Percentiles rank a stretch among this genome's conserved stretches.
phyloP scores from a whole-genome alignment of 1,139 yeast genomes.

The Pichia sp. region DNA sequence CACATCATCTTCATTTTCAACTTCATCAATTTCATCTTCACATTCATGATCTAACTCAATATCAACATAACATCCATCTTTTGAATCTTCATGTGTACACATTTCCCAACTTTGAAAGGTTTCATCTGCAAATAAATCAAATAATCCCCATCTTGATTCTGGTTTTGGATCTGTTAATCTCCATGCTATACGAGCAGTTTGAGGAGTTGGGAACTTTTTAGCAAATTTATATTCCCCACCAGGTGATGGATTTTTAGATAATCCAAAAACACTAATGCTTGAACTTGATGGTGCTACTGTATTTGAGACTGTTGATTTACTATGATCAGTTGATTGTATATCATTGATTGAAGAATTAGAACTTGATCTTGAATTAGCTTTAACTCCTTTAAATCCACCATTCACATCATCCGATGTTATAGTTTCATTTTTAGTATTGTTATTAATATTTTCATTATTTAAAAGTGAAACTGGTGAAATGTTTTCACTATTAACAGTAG shows the following conservation, averaged over 20 bases:
- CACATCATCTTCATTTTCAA: background rate
- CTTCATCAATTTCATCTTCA: background rate
- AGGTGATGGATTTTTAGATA: conserved; percentile 19
- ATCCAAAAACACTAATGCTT: conserved; percentile 2
- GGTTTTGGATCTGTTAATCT: conserved; percentile 62
- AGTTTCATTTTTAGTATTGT: background rate
- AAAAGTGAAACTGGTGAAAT: background rate
- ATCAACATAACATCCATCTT: conserved; percentile 12
- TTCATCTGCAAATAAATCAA: conserved; percentile 52
- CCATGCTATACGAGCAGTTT: conserved; percentile 74
- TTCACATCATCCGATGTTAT: background rate
- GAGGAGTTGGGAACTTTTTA: conserved; percentile 51
- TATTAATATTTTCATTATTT: background rate
- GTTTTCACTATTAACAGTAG: background rate
- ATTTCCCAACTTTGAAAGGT: conserved; percentile 60
- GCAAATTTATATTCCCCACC: conserved; percentile 62
- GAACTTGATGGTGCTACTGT: conserved; percentile 6
- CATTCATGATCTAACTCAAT: conserved; percentile 5
- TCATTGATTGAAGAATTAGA: conserved; percentile 12
- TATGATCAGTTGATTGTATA: too few species aligned
- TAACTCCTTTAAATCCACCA: background rate
- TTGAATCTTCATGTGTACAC: conserved; percentile 51
- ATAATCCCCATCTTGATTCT: conserved; percentile 48
- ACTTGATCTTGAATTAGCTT: conserved; percentile 4
- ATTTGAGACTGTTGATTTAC: conserved; percentile 1